These are phyloP conservation scores for Cadophora sp. DNA, from an alignment of 2,329 filamentous ascomycete species.

Conservation along the genomic window DNA sequence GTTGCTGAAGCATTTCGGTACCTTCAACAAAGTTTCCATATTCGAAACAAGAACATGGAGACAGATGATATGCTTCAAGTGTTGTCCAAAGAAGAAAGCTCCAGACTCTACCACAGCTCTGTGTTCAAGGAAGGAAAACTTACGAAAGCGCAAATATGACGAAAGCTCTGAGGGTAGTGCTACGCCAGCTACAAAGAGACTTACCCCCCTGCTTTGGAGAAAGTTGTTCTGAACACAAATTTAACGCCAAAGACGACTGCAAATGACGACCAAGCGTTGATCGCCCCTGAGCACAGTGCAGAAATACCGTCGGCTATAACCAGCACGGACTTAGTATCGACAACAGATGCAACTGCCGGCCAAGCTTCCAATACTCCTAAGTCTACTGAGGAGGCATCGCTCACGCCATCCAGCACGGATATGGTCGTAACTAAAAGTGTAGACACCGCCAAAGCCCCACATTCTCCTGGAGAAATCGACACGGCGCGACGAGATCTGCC, in stretches of 20 bases:
- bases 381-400: too few relatives aligned
- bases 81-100: not conserved
- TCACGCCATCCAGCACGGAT: not conserved
- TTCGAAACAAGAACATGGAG: conserved; percentile 3
- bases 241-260: not conserved
- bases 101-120: not conserved
- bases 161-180: not conserved
- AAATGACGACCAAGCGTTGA: not conserved
- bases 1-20: not conserved
- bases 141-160: not conserved
- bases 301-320: too few relatives aligned
- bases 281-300: not conserved
- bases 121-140: not conserved
- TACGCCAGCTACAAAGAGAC: not conserved
- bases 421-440: not conserved
- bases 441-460: not conserved
- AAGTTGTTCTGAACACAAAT: not conserved
- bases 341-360: not conserved
- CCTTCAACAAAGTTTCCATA: not conserved
- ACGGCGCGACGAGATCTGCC: not conserved
- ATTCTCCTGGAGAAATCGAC: not conserved
- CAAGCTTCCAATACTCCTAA: not conserved
- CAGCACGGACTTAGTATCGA: not conserved
- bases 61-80: conserved; percentile 4
- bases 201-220: not conserved